Evolutionary conservation across 345 rosid species (phyloP), one percentile per base, ranked within the genome.

Genomic region (Brassica napus): DNA sequence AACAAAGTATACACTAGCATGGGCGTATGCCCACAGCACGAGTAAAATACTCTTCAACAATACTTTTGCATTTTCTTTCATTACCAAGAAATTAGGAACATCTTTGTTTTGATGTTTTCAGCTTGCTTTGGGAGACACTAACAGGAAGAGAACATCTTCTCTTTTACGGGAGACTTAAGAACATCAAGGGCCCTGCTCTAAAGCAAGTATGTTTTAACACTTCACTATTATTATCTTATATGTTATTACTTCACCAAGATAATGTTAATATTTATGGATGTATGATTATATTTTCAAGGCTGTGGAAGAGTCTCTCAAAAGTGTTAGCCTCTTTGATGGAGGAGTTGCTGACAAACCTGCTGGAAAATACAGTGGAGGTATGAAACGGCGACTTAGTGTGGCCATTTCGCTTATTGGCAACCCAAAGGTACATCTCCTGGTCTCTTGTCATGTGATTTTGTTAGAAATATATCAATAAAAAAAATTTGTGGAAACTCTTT

Each of bases 21-120:
- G 91, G 98, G 98, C 1, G 97, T 94, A 34, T 94, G 98, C 80
- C 98, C 98, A 1, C 98, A 94, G 76, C 94, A 94, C 24, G 97
- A 94, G 98, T 94, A 91, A 83, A 15, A 1, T 68, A 49, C 54
- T 47, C 65, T 26, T 63, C 34, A 15, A 8, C 35, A 5, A 39
- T 4, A 0, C 5, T 10, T 39, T 57, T 57, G 60, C 18, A 66
- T 68, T 32, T 49, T 79, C 14, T 49, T 5, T 5, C 39, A 23
- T 63, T 77, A 55, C 76, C 67, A 65, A 39, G 49, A n/a, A n/a
- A n/a, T n/a, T n/a, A n/a, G n/a, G n/a, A n/a, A n/a, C n/a, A n/a
- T n/a, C n/a, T n/a, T n/a, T 54, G 3, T 77, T 44, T 30, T 49
- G 0, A 60, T 63, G 23, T 26, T 60, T 81, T 79, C 74, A 92